Base-by-base conservation (phyloP, 306 rosid genomes). In the Trichosanthes truncata region DNA sequence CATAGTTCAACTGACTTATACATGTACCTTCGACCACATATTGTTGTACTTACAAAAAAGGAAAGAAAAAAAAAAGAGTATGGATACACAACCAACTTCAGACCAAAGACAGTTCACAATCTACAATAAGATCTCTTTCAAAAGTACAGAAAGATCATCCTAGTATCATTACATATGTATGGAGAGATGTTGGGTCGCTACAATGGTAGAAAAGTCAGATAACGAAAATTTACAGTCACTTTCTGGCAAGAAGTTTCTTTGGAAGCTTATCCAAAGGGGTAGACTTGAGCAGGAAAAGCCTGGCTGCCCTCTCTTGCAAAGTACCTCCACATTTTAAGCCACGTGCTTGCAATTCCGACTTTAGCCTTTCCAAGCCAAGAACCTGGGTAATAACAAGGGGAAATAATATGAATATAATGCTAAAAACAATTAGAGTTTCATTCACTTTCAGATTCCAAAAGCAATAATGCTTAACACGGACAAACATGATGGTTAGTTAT, bases 251-350 rank as follows among this genome's bases (percentile, higher is more conserved):
- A 68, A 93, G 82, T 86, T 96, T 96, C 85, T 88, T 96, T 3
- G 98, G 98, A 86, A 93, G 81, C 81, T 93, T 88, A 33, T 91
- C 92, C 79, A 88, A 71, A 0, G 98, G 90, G 7, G 93, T 91
- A 5, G 92, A 84, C 82, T 96, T 96, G 40, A 96, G 86, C 73
- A 96, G 85, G 86, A 91, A 96, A 80, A 96, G 96, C 87, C 99
- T 89, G 18, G 92, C 92, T 55, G 97, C 97, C 15, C 97, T 97
- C 89, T 93, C 98, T 76, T 86, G 88, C 83, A 93, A 75, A 31
- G 98, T 89, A 41, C 99, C 99, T 40, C 99, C 99, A 41, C 97
- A 96, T 86, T 96, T 96, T 43, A 96, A 79, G 11, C 99, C 99
- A 12, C 67, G 85, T 0, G 84, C 85, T 86, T 91, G 98, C 82